phyloP scores from a whole-genome alignment of 176 grass and related monocot species.

The bread wheat (Triticum aestivum) region DNA sequence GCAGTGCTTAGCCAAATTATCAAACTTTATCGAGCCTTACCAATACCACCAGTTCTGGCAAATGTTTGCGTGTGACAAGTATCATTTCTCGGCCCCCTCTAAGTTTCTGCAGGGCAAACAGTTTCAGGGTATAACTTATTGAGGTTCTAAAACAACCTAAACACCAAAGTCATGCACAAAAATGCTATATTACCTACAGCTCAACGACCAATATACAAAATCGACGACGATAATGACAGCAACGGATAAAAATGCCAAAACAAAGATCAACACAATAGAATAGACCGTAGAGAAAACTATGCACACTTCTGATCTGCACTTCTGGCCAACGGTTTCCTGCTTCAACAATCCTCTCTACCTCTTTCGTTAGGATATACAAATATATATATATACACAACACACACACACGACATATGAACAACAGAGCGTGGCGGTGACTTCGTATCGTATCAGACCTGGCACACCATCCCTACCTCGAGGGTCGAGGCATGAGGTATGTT shows the following conservation, averaged over 20 bases:
- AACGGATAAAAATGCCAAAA: neutral
- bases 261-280: slow-evolving; percentile 8
- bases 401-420: neutral
- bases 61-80: neutral
- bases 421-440: neutral
- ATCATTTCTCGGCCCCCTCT: neutral
- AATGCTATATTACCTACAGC: slow-evolving; percentile 1
- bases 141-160: slow-evolving; percentile 18
- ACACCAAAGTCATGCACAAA: neutral
- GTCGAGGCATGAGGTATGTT: slow-evolving; percentile 73
- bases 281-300: slow-evolving; percentile 3
- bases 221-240: neutral
- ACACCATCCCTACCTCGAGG: slow-evolving; percentile 93
- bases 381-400: neutral
- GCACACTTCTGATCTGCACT: slow-evolving; percentile 22
- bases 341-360: slow-evolving; percentile 28
- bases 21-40: neutral
- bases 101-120: neutral
- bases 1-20: no score
- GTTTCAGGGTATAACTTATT: slow-evolving; percentile 28
- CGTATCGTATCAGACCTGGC: slow-evolving; percentile 57
- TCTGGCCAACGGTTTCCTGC: neutral
- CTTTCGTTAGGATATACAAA: slow-evolving; percentile 29
- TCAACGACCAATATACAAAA: neutral
- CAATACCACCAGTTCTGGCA: neutral